Evolutionary conservation across 768 basidiomycete species (phyloP), one percentile per base, ranked within the genome.

Genomic region (Tulasnella sp.): DNA sequence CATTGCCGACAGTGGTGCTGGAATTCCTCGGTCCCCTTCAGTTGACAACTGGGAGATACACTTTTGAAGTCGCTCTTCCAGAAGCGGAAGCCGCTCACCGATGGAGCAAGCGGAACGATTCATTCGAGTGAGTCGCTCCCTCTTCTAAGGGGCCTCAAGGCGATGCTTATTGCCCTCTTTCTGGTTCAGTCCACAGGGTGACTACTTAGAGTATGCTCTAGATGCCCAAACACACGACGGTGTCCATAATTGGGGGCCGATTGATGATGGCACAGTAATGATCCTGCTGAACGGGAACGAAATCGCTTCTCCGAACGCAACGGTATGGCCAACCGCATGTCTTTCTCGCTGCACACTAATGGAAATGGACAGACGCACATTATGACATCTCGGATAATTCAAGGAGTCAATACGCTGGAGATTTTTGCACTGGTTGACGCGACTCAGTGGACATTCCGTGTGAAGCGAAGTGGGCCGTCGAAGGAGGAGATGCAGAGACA

Each of bases 321-420:
- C 14, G 64, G 34, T 31, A 69, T 22, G n/a, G 34, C 31, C 74
- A 37, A 28, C 22, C 40, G 1, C 40, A 40, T 24, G 18, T 73
- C 14, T 24, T 20, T 34, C 28, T 20, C n/a, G 41, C 74, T 42
- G 41, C 40, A 28, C 28, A 42, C 74, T 75, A 11, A 48, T 75
- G 18, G 40, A n/a, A 41, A 40, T 75, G 74, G 40, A 48, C 40
- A 75, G 74, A 6, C 12, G 40, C 40, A n/a, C 74, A 7, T 22
- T 28, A 22, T 75, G 0, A 75, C 74, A 14, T 75, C 74, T 34
- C 12, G 46, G 24, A 48, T 75, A 28, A 42, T 7, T 18, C 40
- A 28, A 48, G 74, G 74, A n/a, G 40, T 42, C 20, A 75, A 75
- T 31, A 75, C 40, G 18, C 24, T 75, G 74, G 74, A 75, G 46